A percentile compares a stretch with the other conserved stretches of the same genome.
Evolutionary conservation across 371 early-diverging fungal genomes (phyloP).

Genomic region (Syncephalastrum contaminatum): DNA sequence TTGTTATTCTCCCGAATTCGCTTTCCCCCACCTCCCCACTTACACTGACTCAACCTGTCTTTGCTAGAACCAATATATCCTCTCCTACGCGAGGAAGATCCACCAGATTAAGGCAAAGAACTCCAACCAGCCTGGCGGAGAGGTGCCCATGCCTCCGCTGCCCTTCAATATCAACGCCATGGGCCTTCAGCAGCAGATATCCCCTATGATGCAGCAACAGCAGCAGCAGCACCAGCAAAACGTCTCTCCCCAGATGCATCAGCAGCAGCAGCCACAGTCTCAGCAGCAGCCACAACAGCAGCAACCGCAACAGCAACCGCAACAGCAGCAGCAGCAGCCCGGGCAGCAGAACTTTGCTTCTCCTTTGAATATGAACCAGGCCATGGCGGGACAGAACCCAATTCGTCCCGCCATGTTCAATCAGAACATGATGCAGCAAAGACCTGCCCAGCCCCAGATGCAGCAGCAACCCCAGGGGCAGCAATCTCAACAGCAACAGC

Average conservation of each 20-base stretch:
- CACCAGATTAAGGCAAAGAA: constrained; percentile 31
- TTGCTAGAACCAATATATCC: constrained; percentile 40
- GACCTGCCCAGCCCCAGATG: constrained; percentile 17
- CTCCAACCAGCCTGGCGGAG: constrained; percentile 15
- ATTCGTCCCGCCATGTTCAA: constrained; percentile 32
- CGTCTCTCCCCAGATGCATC: too few species aligned
- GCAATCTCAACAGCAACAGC: constrained; percentile 14
- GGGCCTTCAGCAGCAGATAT: constrained; percentile 36
- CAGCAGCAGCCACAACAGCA: constrained; percentile 37
- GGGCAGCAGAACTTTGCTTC: constrained; percentile 21
- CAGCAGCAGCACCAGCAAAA: constrained; percentile 24
- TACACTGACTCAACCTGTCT: not conserved
- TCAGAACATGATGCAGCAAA: constrained; percentile 27
- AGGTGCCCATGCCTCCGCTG: constrained; percentile 28
- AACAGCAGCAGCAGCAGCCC: constrained; percentile 16
- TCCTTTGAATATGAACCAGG: constrained; percentile 22
- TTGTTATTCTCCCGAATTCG: too few species aligned
- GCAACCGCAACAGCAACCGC: constrained; percentile 21
- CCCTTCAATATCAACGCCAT: constrained; percentile 24
- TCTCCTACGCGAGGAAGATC: constrained; percentile 34
- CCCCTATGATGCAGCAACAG: constrained; percentile 49
- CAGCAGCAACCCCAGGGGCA: constrained; percentile 9
- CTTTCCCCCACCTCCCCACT: too few species aligned
- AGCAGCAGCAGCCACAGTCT: constrained; percentile 9
- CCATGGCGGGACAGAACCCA: constrained; percentile 23